Evolutionary conservation across 371 early-diverging fungal species (phyloP).

Genomic region (Mucor velutinosus): DNA sequence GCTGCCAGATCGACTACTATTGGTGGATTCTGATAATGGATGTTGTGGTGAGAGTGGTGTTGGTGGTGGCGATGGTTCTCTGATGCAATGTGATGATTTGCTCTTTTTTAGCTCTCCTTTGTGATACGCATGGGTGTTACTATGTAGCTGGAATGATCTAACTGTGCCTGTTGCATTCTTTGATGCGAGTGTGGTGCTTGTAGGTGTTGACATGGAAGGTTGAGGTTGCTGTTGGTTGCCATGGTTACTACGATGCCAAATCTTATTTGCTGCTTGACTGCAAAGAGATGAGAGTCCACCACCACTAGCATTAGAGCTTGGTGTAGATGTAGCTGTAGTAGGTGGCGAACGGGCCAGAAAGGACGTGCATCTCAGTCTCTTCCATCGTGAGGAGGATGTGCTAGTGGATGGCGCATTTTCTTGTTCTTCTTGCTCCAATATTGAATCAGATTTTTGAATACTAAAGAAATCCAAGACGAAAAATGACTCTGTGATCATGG

Average conservation of each 20-base stretch:
- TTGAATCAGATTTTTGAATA: constrained; percentile 1
- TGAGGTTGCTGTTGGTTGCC: constrained; percentile 6
- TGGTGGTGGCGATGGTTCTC: background rate
- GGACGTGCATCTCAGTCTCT: constrained; percentile 25
- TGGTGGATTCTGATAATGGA: constrained; percentile 1
- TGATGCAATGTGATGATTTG: constrained; percentile 15
- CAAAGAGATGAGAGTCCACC: constrained; percentile 25
- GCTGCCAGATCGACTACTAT: background rate
- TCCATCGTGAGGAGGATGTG: constrained; percentile 19
- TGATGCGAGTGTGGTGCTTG: background rate
- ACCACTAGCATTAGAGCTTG: background rate
- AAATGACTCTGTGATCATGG: constrained; percentile 22
- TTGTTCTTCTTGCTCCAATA: background rate
- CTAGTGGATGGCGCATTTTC: background rate
- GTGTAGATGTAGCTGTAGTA: background rate
- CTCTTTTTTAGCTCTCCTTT: constrained; percentile 18
- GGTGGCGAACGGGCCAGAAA: constrained; percentile 19
- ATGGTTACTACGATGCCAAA: constrained; percentile 14
- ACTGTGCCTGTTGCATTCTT: background rate
- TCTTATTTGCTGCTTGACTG: constrained; percentile 29
- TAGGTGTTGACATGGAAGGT: constrained; percentile 22
- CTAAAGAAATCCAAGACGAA: constrained; percentile 27
- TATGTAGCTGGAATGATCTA: constrained; percentile 1
- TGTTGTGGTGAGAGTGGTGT: background rate
- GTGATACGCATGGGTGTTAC: background rate